Base-by-base conservation (phyloP, 805 yeast species). In the Hanseniaspora guilliermondii region DNA sequence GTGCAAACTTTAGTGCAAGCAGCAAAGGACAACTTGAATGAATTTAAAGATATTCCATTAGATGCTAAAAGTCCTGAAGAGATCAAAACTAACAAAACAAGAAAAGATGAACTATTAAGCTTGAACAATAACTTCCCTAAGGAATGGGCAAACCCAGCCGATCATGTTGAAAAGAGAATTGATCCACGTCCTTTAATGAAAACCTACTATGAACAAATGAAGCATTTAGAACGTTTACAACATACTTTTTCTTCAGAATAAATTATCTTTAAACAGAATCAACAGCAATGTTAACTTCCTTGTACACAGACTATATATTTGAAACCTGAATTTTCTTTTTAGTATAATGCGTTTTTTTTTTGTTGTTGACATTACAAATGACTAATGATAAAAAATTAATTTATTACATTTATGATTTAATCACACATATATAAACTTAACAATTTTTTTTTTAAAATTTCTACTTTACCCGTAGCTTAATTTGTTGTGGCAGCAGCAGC, bases 21-120 rank as follows among this genome's bases (percentile, higher is more conserved):
- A 61, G 72, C 95, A 7, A 84, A 80, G 62, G 83, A 79, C 50
- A 64, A 75, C 45, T 62, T 72, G 3, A 85, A 83, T 55, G 76
- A 76, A 56, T 85, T 86, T 60, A 73, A 75, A 42, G 95, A 86
- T 62, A 71, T 91, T 33, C 96, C 97, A 33, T 68, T 91, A 48
- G 95, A 89, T 66, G 79, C 74, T 25, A 80, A 95, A 66, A 87
- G 83, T 64, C 75, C 76, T 52, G 37, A 27, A 12, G 22, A 8
- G 6, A 37, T 12, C 14, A 42, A 19, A 17, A 6, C 25, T 6
- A 12, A 17, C 21, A 37, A 7, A 68, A 66, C 52, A 75, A 78
- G 16, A 78, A 73, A 62, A 62, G 70, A 25, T 67, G 74, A 59
- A 70, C 74, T 62, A 68, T 65, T 71, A 58, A 35, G 49, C 16